Evolutionary conservation across 1,284 basidiomycete genomes (phyloP), one percentile per base, ranked within the genome.

Genomic region (Tilletiaria anomala): DNA sequence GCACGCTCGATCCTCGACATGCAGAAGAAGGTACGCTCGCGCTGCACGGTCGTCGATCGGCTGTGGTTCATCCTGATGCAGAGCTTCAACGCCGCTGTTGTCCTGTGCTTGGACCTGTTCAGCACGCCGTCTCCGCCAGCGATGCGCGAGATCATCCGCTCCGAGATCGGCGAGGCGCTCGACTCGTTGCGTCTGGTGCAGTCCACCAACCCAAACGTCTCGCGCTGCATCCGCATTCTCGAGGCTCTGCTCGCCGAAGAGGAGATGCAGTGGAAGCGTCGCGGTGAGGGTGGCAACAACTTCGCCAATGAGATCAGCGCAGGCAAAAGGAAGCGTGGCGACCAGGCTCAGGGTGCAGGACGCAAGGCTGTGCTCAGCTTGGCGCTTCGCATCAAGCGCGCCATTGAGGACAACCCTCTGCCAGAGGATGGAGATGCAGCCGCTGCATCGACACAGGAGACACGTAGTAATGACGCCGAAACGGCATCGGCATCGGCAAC

Each of bases 231-330:
- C 32, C 50, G 58, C 8, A 51, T 65, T 32, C 54, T 65, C 42
- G 56, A 62, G 38, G 56, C 55, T 1, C 42, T 65, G 23, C 44
- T 65, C 5, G 56, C 53, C n/a, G 60, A 65, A 33, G 61, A 63
- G 40, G 49, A 61, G 46, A 44, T 45, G 22, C 45, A 50, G 22
- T 65, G 60, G 60, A 47, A 58, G n/a, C 26, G n/a, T 8, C 26
- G 26, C 26, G n/a, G 10, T 29, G n/a, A 8, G 8, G 32, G 47
- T 50, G 4, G 50, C 47, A 19, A 48, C 46, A 11, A 47, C 40
- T 43, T 48, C 21, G 47, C 44, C 17, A 39, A 38, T 23, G 48
- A 47, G 19, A 43, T 43, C 21, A 8, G n/a, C n/a, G n/a, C n/a
- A n/a, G n/a, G n/a, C n/a, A n/a, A n/a, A n/a, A n/a, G n/a, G n/a